Conservation (phyloP, 208 protist species). For the Crithidia acanthocephali region DNA sequence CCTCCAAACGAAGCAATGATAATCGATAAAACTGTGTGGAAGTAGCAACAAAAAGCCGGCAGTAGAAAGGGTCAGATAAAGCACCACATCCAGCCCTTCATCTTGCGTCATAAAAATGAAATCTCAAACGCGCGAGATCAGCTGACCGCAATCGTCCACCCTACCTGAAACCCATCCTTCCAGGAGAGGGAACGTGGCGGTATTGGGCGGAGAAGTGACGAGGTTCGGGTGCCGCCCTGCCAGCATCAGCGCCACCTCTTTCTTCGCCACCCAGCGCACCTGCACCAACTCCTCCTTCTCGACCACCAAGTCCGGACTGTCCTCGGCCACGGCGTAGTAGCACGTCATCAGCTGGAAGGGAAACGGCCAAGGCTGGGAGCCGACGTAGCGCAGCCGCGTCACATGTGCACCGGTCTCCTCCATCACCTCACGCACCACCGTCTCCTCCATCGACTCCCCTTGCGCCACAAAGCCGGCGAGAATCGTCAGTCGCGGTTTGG, state of each 20-base stretch:
- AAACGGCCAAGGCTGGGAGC: slow-evolving; percentile 61
- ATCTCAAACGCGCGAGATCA: too few species aligned
- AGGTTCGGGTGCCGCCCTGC: slow-evolving; percentile 39
- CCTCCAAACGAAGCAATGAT: too few species aligned
- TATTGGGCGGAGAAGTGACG: slow-evolving; percentile 23
- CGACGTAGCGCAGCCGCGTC: slow-evolving; percentile 50
- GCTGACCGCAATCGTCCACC: slow-evolving; percentile 30
- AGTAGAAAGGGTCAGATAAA: too few species aligned
- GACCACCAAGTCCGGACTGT: slow-evolving; percentile 23
- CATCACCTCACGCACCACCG: slow-evolving; percentile 53
- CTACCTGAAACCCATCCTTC: slow-evolving; percentile 37
- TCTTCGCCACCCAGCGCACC: slow-evolving; percentile 55
- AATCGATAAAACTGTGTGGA: too few species aligned
- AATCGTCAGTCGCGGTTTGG: slow-evolving; percentile 30
- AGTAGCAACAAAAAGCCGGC: too few species aligned
- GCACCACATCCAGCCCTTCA: too few species aligned
- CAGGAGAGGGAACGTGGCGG: slow-evolving; percentile 40
- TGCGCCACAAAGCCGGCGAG: slow-evolving; percentile 53
- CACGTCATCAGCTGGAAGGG: slow-evolving; percentile 52
- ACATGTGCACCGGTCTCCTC: slow-evolving; percentile 57
- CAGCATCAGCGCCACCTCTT: slow-evolving; percentile 43
- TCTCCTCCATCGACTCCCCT: slow-evolving; percentile 63
- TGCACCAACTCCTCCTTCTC: slow-evolving; percentile 45
- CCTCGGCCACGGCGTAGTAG: slow-evolving; percentile 61
- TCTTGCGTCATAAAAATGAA: too few species aligned